Evolutionary conservation across 2,329 filamentous ascomycete species (phyloP), one percentile per base, ranked within the genome.

Genomic region (Colletotrichum kahawae): DNA sequence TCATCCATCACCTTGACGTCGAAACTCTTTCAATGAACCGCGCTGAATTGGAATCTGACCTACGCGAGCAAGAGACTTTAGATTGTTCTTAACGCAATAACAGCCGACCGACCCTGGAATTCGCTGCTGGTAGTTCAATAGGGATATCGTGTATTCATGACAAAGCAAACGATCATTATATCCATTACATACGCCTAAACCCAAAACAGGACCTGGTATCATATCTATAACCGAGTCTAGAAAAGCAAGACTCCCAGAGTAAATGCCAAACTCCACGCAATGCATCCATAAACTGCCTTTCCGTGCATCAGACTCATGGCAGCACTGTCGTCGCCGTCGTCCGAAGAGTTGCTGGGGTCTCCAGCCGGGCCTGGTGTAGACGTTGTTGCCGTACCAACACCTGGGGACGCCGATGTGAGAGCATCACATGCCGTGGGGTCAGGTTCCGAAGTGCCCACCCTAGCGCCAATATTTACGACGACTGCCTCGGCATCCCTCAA

Each of bases 251-350:
- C 56, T 33, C 72, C 72, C 7, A 72, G 51, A 65, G 62, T 64
- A 36, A 72, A 59, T 59, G 43, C 69, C 57, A 75, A 75, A 75
- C 72, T 75, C 69, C 69, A 75, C 24, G 72, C 57, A 72, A 75
- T 75, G 72, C 72, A 75, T 63, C 54, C 70, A 27, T 63, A 38
- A 51, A 75, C 34, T 31, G 33, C 33, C 3, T 48, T 63, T 12
- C 57, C 33, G 18, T 34, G 33, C 34, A 38, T 31, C 27, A 75
- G 56, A 16, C 33, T 48, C 5, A n/a, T 33, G 12, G 69, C 72
- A 29, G 69, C 63, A 18, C 59, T 65, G 27, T 72, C 54, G 14
- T 68, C 38, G 13, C 38, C 54, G 5, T 63, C 43, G n/a, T 63
- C 63, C 16, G 72, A 72, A 5, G 72, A 63, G 36, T 72, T 72